phyloP scores from a whole-genome alignment of 2,329 filamentous ascomycete species.

The Davidsoniella virescens region DNA sequence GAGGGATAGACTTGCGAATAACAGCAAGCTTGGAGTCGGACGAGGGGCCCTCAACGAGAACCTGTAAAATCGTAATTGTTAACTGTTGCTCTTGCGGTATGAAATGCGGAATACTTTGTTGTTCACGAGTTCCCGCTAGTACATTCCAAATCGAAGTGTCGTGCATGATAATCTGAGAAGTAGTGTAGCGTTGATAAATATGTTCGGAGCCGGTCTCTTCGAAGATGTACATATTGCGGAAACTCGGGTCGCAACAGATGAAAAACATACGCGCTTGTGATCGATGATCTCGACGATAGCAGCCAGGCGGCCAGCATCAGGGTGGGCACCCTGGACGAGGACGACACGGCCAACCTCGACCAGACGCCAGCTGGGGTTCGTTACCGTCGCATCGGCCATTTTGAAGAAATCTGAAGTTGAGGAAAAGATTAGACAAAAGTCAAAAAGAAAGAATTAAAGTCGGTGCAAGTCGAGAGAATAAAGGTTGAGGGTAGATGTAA shows the following conservation, averaged over 20 bases:
- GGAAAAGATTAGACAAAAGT: conserved; percentile 15
- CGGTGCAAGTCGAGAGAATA: conserved; percentile 4
- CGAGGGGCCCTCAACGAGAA: conserved; percentile 88
- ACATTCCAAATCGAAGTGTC: background rate
- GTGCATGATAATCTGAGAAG: background rate
- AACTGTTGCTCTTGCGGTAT: background rate
- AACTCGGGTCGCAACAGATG: conserved; percentile 7
- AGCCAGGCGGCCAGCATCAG: conserved; percentile 72
- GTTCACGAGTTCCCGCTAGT: background rate
- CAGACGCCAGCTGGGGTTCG: conserved; percentile 76
- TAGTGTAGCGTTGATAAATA: background rate
- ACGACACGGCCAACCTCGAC: conserved; percentile 98
- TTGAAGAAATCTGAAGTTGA: conserved; percentile 25
- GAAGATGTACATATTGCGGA: conserved; percentile 1
- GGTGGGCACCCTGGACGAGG: conserved; percentile 67
- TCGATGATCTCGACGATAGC: conserved; percentile 98
- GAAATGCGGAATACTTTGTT: background rate
- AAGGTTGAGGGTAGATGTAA: background rate
- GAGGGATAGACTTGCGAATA: conserved; percentile 70
- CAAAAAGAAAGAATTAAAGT: conserved; percentile 14
- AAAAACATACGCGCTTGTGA: conserved; percentile 91
- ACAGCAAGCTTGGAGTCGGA: conserved; percentile 63
- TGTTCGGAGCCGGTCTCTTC: background rate
- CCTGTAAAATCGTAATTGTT: conserved; percentile 35
- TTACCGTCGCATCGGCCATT: conserved; percentile 73